Percentiles rank a stretch among this genome's conserved stretches.
Conservation (phyloP, 2,329 filamentous ascomycete species). For the Arachnomyces sp. region DNA sequence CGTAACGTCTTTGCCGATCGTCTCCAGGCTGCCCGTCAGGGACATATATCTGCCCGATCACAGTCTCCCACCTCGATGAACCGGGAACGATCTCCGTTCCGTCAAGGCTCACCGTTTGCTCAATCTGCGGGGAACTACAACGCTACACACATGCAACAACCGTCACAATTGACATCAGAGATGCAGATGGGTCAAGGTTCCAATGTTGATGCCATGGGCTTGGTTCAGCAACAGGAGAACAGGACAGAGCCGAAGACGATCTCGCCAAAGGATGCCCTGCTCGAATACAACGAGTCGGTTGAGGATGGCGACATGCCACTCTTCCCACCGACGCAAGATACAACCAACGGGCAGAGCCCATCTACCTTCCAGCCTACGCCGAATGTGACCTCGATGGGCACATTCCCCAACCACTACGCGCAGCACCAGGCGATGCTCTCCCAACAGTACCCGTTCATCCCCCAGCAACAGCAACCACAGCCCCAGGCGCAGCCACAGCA, state of each 20-base stretch:
- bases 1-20: conserved; percentile 62
- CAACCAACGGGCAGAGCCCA: conserved; percentile 31
- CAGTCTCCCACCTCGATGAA: conserved; percentile 47
- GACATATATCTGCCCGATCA: conserved; percentile 57
- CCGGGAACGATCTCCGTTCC: conserved; percentile 73
- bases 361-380: conserved; percentile 27
- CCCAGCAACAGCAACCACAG: conserved; percentile 11
- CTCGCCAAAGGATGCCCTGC: conserved; percentile 81
- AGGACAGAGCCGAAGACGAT: conserved; percentile 65
- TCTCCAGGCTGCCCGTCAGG: conserved; percentile 68
- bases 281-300: conserved; percentile 74
- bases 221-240: conserved; percentile 17
- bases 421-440: conserved; percentile 36
- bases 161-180: conserved; percentile 34
- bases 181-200: conserved; percentile 26
- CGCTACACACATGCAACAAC: conserved; percentile 22
- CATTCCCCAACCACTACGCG: conserved; percentile 33
- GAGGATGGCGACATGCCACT: conserved; percentile 60
- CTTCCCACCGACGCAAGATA: conserved; percentile 56
- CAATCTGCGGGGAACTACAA: conserved; percentile 35
- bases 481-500: conserved; percentile 18
- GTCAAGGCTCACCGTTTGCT: conserved; percentile 59
- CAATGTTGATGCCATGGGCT: conserved; percentile 10
- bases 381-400: conserved; percentile 34
- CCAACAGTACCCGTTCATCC: conserved; percentile 41